Conservation (phyloP, 805 yeast genomes). For the Cyberlindnera maclurae region DNA sequence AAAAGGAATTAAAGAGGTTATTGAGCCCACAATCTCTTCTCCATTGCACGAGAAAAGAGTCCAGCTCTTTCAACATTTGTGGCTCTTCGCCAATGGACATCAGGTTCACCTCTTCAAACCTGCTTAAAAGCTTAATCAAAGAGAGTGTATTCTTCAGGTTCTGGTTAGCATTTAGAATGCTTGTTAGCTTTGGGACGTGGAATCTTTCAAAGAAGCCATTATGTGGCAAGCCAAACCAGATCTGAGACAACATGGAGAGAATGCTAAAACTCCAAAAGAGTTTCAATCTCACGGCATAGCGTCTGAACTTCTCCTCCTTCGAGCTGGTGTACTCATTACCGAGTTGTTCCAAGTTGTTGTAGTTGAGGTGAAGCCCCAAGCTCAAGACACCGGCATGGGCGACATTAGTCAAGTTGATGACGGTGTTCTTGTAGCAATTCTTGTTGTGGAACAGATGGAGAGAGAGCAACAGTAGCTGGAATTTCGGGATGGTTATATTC, state of each 20-base stretch:
- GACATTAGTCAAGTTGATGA: conserved; percentile 16
- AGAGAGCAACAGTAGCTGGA: conserved; percentile 18
- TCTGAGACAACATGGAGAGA: conserved; percentile 20
- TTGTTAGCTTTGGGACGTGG: conserved; percentile 29
- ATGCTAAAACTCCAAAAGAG: conserved; percentile 38
- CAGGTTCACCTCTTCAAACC: conserved; percentile 11
- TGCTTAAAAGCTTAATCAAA: conserved; percentile 26
- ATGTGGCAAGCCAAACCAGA: conserved; percentile 21
- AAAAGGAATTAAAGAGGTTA: conserved; percentile 9
- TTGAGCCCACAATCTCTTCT: conserved; percentile 10
- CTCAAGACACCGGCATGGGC: conserved; percentile 18
- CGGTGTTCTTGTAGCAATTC: conserved; percentile 21
- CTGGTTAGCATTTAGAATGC: conserved; percentile 27
- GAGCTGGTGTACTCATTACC: conserved; percentile 7
- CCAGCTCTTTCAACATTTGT: conserved; percentile 17
- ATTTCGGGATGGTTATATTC: conserved; percentile 15
- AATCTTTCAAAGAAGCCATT: conserved; percentile 17
- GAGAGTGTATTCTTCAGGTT: conserved; percentile 29
- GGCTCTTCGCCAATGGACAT: conserved; percentile 13
- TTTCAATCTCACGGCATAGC: conserved; percentile 27
- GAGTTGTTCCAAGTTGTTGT: conserved; percentile 17
- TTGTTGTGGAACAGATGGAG: conserved; percentile 22
- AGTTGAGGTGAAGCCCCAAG: conserved; percentile 23
- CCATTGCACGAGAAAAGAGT: conserved; percentile 11
- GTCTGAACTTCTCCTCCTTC: conserved; percentile 10